Evolutionary conservation across 306 rosid genomes (phyloP).

Genomic region (Acacia melanoxylon): DNA sequence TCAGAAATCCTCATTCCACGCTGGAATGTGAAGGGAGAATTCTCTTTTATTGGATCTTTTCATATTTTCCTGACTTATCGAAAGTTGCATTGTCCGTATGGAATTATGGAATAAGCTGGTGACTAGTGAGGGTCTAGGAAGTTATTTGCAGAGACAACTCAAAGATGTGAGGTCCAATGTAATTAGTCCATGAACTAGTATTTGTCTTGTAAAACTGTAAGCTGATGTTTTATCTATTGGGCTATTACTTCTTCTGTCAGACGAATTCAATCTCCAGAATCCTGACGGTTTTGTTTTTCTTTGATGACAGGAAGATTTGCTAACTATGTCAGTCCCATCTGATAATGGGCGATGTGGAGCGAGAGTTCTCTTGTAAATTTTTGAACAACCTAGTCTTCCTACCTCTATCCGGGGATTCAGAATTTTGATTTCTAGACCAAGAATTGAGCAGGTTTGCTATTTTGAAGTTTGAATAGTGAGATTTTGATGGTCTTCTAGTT

Average conservation of each 20-base stretch:
- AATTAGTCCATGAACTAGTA: background rate
- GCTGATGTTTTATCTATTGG: background rate
- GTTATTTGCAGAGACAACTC: background rate
- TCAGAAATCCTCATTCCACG: background rate
- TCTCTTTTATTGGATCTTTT: background rate
- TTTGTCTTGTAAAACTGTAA: background rate
- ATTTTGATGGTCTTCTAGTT: slow-evolving; percentile 15
- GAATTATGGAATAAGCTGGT: background rate
- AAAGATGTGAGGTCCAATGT: background rate
- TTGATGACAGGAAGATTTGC: slow-evolving; percentile 56
- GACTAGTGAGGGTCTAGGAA: background rate
- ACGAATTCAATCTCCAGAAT: background rate
- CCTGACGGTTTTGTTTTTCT: slow-evolving; percentile 4
- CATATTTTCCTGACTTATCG: background rate
- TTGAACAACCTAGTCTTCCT: background rate
- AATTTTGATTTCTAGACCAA: slow-evolving; percentile 23
- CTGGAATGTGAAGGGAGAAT: background rate
- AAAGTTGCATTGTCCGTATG: background rate
- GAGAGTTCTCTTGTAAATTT: slow-evolving; percentile 21
- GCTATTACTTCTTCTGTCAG: background rate
- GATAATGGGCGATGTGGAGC: slow-evolving; percentile 22
- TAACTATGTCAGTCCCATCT: slow-evolving; percentile 65
- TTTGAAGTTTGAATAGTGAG: slow-evolving; percentile 26
- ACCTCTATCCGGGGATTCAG: background rate
- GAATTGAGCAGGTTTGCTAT: slow-evolving; percentile 22